Evolutionary conservation across 2,329 filamentous ascomycete species (phyloP).

Genomic region (Gaeumannomyces tritici): DNA sequence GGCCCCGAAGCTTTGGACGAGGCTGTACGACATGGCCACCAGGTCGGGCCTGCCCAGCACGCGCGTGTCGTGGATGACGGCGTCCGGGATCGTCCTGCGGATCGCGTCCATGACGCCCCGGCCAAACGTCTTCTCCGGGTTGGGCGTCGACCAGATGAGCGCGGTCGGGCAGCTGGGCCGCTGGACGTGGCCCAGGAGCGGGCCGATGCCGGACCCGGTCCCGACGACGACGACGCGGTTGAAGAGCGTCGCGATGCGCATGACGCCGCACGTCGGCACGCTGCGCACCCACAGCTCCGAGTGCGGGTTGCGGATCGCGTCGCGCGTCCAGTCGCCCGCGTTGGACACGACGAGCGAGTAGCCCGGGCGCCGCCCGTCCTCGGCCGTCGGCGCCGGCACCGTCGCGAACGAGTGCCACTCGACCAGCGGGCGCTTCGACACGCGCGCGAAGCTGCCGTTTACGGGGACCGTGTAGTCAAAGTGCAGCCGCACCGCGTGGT

Average conservation of each 20-base stretch:
- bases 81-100: constrained; percentile 15
- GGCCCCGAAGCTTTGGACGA: constrained; percentile 13
- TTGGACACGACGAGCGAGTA: constrained; percentile 50
- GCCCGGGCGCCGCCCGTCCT: constrained; percentile 14
- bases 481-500: constrained; percentile 50
- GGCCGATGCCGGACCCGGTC: constrained; percentile 53
- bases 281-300: constrained; percentile 46
- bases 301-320: constrained; percentile 42
- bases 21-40: constrained; percentile 13
- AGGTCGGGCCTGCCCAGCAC: constrained; percentile 18
- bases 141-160: constrained; percentile 19
- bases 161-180: constrained; percentile 9
- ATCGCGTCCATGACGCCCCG: constrained; percentile 14
- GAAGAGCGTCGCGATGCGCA: constrained; percentile 46
- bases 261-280: constrained; percentile 43
- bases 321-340: constrained; percentile 53
- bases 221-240: constrained; percentile 43
- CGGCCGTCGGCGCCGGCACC: constrained; percentile 33
- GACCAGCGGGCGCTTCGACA: constrained; percentile 40
- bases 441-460: constrained; percentile 36
- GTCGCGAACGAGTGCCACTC: constrained; percentile 57
- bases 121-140: constrained; percentile 18
- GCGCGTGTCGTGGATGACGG: constrained; percentile 21
- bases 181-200: constrained; percentile 43
- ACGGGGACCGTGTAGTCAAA: constrained; percentile 41